Evolutionary conservation across 352 stramenopile genomes (phyloP), one percentile per base, ranked within the genome.

Genomic region (Pythium sukuiense): DNA sequence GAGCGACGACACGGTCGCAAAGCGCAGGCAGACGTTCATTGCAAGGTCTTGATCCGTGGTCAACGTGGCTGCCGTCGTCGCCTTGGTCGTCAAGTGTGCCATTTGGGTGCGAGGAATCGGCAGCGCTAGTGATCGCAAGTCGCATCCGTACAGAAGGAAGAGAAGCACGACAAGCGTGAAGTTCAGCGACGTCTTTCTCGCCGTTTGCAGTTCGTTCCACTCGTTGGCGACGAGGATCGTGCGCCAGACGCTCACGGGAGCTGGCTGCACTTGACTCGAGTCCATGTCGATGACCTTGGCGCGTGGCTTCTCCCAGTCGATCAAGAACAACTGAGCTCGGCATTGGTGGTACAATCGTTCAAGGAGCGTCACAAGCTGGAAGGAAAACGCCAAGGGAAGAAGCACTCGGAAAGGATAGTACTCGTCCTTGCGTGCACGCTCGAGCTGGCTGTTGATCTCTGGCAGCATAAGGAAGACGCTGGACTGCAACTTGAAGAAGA

Each of bases 401-500:
- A 97, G 45, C 14, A 93, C 73, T 46, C 85, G 76, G 54, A 98
- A 95, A 12, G 89, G 71, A 26, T 89, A 89, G 69, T 98, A 98
- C 55, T 97, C 88, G 66, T 93, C 88, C 20, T 82, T 78, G 13
- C 65, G 69, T 9, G 63, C 76, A 12, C 81, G 74, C 18, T 86
- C 70, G 6, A 79, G 56, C 57, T 87, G 70, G 54, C 88, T 71
- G 30, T 82, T 71, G 13, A 83, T 67, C 24, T 85, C 76, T 2
- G 93, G 95, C 24, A 98, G 78, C 68, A 98, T 67, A 16, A 97
- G 37, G 63, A 95, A 94, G n/a, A 96, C 90, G 30, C 59, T 79
- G 7, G 79, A 83, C 69, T 98, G 92, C 13, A 97, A 65, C 72
- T 98, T 97, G 80, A 98, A 98, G 68, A 98, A 97, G n/a, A 97